Evolutionary conservation across 345 rosid genomes (phyloP).

Genomic region (Erysimum cheiranthoides): DNA sequence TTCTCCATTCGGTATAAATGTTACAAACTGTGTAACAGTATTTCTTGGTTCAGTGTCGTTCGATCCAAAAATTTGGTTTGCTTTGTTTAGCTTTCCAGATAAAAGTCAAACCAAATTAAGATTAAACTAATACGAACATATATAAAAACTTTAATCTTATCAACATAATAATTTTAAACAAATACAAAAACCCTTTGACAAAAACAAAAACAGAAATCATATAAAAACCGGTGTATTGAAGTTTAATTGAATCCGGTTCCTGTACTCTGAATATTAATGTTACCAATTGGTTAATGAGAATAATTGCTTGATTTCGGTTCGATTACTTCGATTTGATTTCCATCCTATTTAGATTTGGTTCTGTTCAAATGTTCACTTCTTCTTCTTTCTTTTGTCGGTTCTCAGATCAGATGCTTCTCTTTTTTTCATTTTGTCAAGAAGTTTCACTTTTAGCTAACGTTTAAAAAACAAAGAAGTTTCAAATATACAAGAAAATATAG

Average conservation of each 20-base stretch:
- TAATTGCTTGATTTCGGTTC: background rate
- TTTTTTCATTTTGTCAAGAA: background rate
- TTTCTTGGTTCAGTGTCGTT: background rate
- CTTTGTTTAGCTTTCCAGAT: background rate
- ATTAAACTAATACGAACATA: background rate
- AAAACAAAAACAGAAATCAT: too few species aligned
- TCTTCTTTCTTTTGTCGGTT: background rate
- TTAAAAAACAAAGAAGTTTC: background rate
- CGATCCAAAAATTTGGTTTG: background rate
- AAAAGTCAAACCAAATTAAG: background rate
- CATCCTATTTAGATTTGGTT: background rate
- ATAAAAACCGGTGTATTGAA: background rate
- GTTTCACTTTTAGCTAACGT: constrained; percentile 3
- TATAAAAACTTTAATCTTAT: background rate
- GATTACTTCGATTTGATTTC: background rate
- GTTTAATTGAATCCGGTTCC: background rate
- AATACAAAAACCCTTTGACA: too few species aligned
- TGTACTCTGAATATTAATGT: background rate
- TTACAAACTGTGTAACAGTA: background rate
- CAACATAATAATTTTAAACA: background rate
- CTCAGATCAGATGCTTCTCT: background rate
- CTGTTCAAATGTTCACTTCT: background rate
- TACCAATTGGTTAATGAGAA: background rate
- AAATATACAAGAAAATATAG: background rate
- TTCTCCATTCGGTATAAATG: background rate